These are phyloP conservation scores for Gynostemma pentaphyllum DNA, from an alignment of 306 rosid species.

Conservation along the genomic window DNA sequence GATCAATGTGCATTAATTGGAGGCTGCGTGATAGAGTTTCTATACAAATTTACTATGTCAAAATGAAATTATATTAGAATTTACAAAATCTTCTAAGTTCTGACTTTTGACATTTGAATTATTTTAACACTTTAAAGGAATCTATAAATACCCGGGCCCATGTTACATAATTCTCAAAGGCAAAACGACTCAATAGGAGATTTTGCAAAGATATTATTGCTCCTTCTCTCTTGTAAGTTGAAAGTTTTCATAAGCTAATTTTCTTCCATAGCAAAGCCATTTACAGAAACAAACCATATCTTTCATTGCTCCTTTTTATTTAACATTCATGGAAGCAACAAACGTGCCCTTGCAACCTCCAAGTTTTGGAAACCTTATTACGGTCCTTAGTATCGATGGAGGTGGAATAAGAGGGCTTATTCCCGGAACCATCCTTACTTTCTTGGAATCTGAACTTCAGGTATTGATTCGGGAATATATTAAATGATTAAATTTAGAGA, in stretches of 20 bases:
- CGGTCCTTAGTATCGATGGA: conserved; percentile 71
- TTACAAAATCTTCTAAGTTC: no score
- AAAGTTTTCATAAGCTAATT: no score
- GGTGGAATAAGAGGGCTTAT: conserved; percentile 79
- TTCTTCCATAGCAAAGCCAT: neutral
- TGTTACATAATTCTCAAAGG: no score
- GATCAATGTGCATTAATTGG: neutral
- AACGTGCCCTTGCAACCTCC: conserved; percentile 36
- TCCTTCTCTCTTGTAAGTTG: no score
- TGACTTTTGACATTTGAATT: neutral
- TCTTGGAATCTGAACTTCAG: conserved; percentile 61
- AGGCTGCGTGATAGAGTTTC: no score
- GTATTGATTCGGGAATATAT: no score
- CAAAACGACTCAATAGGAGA: no score
- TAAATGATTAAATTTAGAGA: no score
- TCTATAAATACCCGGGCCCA: conserved; percentile 3
- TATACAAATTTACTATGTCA: no score
- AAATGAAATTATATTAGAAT: no score
- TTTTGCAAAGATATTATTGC: no score
- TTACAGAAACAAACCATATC: neutral
- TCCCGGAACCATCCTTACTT: conserved; percentile 48
- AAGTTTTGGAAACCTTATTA: conserved; percentile 44
- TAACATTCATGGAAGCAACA: conserved; percentile 13
- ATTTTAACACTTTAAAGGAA: neutral
- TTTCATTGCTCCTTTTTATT: neutral